Evolutionary conservation across 1,139 yeast genomes (phyloP), one percentile per base, ranked within the genome.

Genomic region (Candida tetrigidarum): DNA sequence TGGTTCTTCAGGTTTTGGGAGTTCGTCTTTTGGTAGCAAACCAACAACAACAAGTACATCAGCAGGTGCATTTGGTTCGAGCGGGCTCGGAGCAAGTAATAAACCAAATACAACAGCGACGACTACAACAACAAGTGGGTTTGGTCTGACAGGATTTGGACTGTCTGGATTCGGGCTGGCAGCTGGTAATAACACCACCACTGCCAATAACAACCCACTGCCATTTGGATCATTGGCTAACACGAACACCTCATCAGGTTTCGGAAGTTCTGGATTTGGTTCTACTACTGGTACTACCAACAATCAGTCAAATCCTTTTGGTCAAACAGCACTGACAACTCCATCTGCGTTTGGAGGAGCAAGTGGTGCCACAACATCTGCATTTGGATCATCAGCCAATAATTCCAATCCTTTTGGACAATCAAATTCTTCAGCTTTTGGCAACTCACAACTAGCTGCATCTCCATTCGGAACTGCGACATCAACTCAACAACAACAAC

Each of bases 231-330:
- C 48, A 23, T n/a, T 40, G 20, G 44, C 29, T 22, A 29, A 19
- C n/a, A 43, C 30, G 25, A 39, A 34, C 15, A 25, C 41, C 5
- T 30, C 46, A 15, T 41, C 47, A 3, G 41, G 49, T 12, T 48
- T 48, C 42, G 50, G 47, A 19, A 19, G 37, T 10, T 38, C 43
- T 41, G 48, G 48, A 12, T 27, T 37, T 7, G 40, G 33, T 3
- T 19, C 45, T 12, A 38, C 30, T 27, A 28, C 15, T 12, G 16
- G 29, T 19, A 23, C 15, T 15, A 20, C 29, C 20, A 44, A 37
- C 20, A n/a, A n/a, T n/a, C n/a, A n/a, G n/a, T 15, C 50, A 4
- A 48, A 39, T 25, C 54, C 54, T 4, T 52, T 54, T 39, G 54
- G 52, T 7, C 39, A 33, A 23, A 30, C 42, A 18, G 8, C 34